Conservation (phyloP, 495 filamentous ascomycete species). For the Margaritispora aquatica region DNA sequence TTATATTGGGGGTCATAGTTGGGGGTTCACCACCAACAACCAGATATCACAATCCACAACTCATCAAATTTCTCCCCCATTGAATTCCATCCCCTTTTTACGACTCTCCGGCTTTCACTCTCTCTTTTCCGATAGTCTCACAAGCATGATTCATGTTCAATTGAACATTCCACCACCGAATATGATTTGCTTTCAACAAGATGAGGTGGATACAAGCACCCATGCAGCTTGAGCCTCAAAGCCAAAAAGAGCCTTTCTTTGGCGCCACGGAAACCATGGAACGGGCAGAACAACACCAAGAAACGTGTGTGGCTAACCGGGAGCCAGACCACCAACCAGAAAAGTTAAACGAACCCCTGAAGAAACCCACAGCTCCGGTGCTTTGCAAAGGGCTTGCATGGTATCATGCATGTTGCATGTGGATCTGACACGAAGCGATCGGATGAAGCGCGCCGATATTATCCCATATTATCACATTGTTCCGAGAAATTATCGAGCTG, state of each 20-base stretch:
- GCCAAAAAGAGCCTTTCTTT: not conserved
- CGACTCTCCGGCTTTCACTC: not conserved
- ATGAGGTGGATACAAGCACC: not conserved
- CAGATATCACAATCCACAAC: not conserved
- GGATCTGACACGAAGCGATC: not conserved
- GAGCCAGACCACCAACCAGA: no score
- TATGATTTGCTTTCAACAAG: not conserved
- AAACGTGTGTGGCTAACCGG: not conserved
- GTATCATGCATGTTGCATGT: no score
- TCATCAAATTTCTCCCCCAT: not conserved
- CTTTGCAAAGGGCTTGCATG: no score
- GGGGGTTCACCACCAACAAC: constrained; percentile 11
- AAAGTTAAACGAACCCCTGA: no score
- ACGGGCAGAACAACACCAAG: not conserved
- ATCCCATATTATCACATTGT: not conserved
- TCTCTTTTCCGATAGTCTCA: not conserved
- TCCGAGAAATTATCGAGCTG: not conserved
- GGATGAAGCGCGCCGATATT: not conserved
- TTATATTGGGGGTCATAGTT: constrained; percentile 2
- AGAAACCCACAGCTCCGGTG: no score
- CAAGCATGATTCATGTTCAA: not conserved
- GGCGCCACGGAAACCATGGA: no score
- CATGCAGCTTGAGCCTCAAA: constrained; percentile 11
- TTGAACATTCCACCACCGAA: not conserved
- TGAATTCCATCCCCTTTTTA: not conserved